These are phyloP conservation scores for Dioszegia hungarica DNA, from an alignment of 768 basidiomycete species.

Conservation along the genomic window DNA sequence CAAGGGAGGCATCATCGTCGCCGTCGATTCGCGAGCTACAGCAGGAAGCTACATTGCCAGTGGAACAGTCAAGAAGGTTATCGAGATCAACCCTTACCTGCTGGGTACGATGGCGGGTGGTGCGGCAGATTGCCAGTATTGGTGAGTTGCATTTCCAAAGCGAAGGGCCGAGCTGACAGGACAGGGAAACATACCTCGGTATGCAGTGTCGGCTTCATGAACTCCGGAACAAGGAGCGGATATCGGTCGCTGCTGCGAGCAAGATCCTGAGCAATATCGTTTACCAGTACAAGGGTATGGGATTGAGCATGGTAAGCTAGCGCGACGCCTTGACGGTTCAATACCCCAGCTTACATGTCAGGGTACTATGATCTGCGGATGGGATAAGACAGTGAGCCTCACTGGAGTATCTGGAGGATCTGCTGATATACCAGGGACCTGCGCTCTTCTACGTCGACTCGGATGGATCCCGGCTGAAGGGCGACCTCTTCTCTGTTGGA, in stretches of 20 bases:
- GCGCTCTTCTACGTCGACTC: conserved; percentile 96
- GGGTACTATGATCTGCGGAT: conserved; percentile 99
- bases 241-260: conserved; percentile 97
- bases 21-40: conserved; percentile 96
- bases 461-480: conserved; percentile 90
- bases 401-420: neutral
- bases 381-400: conserved; percentile 86
- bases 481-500: conserved; percentile 96
- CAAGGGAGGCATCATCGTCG: conserved; percentile 95
- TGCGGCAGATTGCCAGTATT: conserved; percentile 64
- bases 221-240: conserved; percentile 88
- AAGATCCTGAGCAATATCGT: conserved; percentile 97
- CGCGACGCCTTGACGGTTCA: neutral
- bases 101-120: conserved; percentile 99
- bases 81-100: conserved; percentile 97
- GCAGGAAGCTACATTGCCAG: conserved; percentile 94
- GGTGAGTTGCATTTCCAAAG: conserved; percentile 23
- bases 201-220: conserved; percentile 97
- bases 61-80: conserved; percentile 98
- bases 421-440: conserved; percentile 61
- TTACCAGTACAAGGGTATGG: conserved; percentile 98
- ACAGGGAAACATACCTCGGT: conserved; percentile 97
- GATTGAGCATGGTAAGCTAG: conserved; percentile 87
- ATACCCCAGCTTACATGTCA: conserved; percentile 40
- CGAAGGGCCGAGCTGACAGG: neutral